Base-by-base conservation (phyloP, 495 filamentous ascomycete species). In the Neurospora sp. region DNA sequence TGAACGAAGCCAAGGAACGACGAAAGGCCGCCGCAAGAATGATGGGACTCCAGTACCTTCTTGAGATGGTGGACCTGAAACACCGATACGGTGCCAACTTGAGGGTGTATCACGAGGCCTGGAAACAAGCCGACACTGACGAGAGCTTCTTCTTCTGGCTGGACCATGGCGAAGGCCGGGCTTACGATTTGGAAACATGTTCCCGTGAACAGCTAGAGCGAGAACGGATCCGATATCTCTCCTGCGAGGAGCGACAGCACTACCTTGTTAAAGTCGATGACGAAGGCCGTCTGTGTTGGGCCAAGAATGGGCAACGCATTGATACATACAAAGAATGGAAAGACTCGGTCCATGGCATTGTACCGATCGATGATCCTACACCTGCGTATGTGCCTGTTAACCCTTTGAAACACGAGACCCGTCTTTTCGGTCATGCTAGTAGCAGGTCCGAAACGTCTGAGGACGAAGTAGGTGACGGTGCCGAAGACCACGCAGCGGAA, bases 131-230 rank as follows among this genome's bases (percentile, higher is more conserved):
- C 3, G 84, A 91, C 12, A 94, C 92, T 0, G 87, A 87, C 8
- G 90, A 98, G 79, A 97, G 95, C 77, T 98, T 96, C 85, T 98
- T 97, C 79, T 94, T 93, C 81, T 97, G 94, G 94, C 85, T 97
- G n/a, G 94, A 98, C 78, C 82, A 92, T 69, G 94, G 94, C 3
- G 90, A 89, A 45, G 92, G 92, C 7, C 86, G 81, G 41, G 75
- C 83, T 37, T 75, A 92, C 38, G 86, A 90, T 45, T 76, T 92
- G 12, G 81, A 84, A 6, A 80, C 84, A 10, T 91, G 90, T 73
- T 84, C 90, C 1, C 87, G 92, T 9, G 88, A 91, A 70, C 82
- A 84, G 35, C 81, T 95, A 4, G 90, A 94, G 69, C 83, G 84
- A 37, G 90, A 94, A 73, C 87, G 89, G 73, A 89, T 95, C 0